phyloP scores from a whole-genome alignment of 1,284 basidiomycete genomes.

The Neonothopanus nambi region DNA sequence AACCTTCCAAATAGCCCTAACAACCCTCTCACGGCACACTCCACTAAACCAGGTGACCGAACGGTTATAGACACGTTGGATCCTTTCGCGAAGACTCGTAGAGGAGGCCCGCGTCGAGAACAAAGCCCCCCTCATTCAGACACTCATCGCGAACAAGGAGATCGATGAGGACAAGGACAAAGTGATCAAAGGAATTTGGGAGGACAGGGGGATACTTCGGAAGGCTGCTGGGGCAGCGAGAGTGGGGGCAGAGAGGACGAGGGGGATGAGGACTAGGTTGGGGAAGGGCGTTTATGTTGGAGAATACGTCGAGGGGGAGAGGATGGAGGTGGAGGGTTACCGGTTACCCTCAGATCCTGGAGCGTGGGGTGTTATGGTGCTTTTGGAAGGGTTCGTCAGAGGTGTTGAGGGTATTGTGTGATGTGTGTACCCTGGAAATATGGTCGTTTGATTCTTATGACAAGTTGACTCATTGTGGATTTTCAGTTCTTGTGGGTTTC shows the following conservation, averaged over 20 bases:
- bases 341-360: slow-evolving; percentile 16
- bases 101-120: too few species aligned
- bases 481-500: too few species aligned
- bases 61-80: slow-evolving; percentile 54
- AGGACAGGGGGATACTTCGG: too few species aligned
- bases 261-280: slow-evolving; percentile 45
- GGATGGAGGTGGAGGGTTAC: slow-evolving; percentile 4
- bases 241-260: slow-evolving; percentile 48
- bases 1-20: slow-evolving; percentile 33
- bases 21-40: slow-evolving; percentile 42
- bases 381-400: slow-evolving; percentile 10
- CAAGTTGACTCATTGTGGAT: too few species aligned
- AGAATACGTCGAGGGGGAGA: slow-evolving; percentile 20
- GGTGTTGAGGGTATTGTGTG: slow-evolving; percentile 8
- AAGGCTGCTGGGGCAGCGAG: slow-evolving; percentile 6
- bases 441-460: too few species aligned
- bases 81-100: slow-evolving; percentile 45
- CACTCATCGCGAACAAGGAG: slow-evolving; percentile 23
- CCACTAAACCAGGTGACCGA: slow-evolving; percentile 55
- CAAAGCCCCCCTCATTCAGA: too few species aligned
- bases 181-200: background rate
- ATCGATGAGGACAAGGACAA: too few species aligned
- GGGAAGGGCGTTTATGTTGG: slow-evolving; percentile 53
- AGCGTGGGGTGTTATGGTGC: slow-evolving; percentile 14
- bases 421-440: too few species aligned